Evolutionary conservation across 116 monocot genomes (phyloP), one percentile per base, ranked within the genome.

Genomic region (Papilionanthe hybrid): DNA sequence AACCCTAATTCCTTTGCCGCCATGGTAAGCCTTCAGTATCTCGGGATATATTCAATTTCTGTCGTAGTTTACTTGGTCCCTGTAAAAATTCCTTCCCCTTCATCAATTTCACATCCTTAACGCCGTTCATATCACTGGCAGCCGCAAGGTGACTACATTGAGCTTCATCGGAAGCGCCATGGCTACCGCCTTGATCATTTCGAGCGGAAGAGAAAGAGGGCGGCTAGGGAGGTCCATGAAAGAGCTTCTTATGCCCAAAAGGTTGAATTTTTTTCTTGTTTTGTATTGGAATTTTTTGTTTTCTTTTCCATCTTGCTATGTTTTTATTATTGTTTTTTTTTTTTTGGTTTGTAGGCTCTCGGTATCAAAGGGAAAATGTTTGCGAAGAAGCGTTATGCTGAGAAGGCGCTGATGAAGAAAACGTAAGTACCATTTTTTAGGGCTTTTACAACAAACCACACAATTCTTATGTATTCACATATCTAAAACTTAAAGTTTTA

Each of bases 61-160:
- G n/a, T n/a, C n/a, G n/a, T n/a, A n/a, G n/a, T 9, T 69, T 68
- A 37, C 17, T 0, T 5, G 12, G 15, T 37, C 4, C 32, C 32
- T 32, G 1, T 5, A 69, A 69, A 32, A 4, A 18, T 37, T 15
- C 7, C 18, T 69, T 32, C 5, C 65, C 7, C 25, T 27, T 1
- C 11, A 25, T 65, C 8, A 25, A 65, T 23, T 23, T 65, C 4
- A 1, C 9, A 7, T 65, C 25, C 25, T 23, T 65, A 65, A 7
- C 10, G 23, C 27, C 8, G 10, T 8, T 10, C 15, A 15, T 15
- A 15, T 69, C 37, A 37, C 37, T 11, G 69, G 71, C 82, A 97
- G 97, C 94, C 97, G 77, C 97, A 97, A 86, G 94, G 97, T 79
- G 97, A 97, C 79, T 86, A 97, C 85, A 97, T 97, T 45, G 92